These are phyloP conservation scores for Gnomoniopsis sp. DNA, from an alignment of 2,329 filamentous ascomycete species.

Conservation along the genomic window DNA sequence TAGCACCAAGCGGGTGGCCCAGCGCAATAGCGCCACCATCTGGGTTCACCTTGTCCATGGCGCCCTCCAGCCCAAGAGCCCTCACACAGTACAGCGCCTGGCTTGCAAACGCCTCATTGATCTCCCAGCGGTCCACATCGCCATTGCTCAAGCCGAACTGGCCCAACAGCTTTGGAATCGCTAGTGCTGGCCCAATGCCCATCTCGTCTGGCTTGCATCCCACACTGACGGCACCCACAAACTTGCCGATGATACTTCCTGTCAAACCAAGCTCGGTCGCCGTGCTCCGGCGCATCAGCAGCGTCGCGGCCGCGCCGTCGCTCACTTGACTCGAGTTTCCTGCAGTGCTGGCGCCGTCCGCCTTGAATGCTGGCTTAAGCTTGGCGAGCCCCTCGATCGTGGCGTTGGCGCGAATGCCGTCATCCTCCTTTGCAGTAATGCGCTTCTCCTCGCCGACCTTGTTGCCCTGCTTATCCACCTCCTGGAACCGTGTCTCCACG, in stretches of 20 bases:
- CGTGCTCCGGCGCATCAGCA: constrained; percentile 82
- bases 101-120: constrained; percentile 79
- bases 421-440: constrained; percentile 72
- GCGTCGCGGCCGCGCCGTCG: constrained; percentile 79
- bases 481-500: constrained; percentile 67
- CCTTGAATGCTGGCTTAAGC: constrained; percentile 82
- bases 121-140: constrained; percentile 85
- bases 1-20: constrained; percentile 87
- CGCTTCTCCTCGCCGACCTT: constrained; percentile 53
- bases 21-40: constrained; percentile 94
- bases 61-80: constrained; percentile 62
- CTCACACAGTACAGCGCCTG: constrained; percentile 69
- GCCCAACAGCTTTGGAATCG: constrained; percentile 76
- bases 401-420: constrained; percentile 72
- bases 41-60: constrained; percentile 74
- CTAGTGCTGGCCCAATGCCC: constrained; percentile 84
- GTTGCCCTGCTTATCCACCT: constrained; percentile 58
- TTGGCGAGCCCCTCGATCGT: constrained; percentile 68
- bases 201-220: constrained; percentile 90
- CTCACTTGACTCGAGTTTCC: constrained; percentile 85
- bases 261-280: constrained; percentile 70
- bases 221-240: constrained; percentile 70
- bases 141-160: constrained; percentile 62
- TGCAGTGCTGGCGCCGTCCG: constrained; percentile 74
- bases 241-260: constrained; percentile 73